These are phyloP conservation scores for Uronychia setigera DNA, from an alignment of 73 alveolate genomes.

Conservation along the genomic window DNA sequence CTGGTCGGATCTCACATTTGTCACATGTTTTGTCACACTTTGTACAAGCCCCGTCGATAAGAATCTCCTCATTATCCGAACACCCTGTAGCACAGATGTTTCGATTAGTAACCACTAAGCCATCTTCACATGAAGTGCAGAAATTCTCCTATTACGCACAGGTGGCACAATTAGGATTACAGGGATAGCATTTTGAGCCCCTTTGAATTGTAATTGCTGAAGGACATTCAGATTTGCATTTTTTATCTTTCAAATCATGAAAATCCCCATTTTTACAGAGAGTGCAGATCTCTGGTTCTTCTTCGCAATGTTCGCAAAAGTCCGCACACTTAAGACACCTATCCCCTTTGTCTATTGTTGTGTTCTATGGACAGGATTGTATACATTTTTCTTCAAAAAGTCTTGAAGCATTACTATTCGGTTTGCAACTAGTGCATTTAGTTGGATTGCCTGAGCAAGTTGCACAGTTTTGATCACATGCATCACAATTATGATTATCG, in stretches of 20 bases:
- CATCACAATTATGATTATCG: conserved; percentile 20
- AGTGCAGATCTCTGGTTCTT: not conserved
- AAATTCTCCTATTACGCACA: conserved; percentile 46
- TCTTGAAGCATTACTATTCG: not conserved
- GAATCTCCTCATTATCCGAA: conserved; percentile 30
- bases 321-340: not conserved
- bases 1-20: conserved; percentile 26
- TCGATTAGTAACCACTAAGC: conserved; percentile 36
- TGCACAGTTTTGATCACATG: conserved; percentile 41
- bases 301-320: not conserved
- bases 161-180: conserved; percentile 43
- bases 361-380: conserved; percentile 23
- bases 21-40: conserved; percentile 50
- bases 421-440: conserved; percentile 48
- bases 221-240: not conserved
- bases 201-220: not conserved
- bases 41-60: conserved; percentile 27
- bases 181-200: not conserved
- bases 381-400: conserved; percentile 9
- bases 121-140: conserved; percentile 54
- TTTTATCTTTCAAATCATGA: not conserved
- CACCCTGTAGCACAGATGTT: conserved; percentile 37
- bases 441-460: conserved; percentile 5
- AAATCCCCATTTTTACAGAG: not conserved
- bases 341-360: conserved; percentile 16